Conservation (phyloP, 345 rosid genomes). For the Pugionium dolabratum region DNA sequence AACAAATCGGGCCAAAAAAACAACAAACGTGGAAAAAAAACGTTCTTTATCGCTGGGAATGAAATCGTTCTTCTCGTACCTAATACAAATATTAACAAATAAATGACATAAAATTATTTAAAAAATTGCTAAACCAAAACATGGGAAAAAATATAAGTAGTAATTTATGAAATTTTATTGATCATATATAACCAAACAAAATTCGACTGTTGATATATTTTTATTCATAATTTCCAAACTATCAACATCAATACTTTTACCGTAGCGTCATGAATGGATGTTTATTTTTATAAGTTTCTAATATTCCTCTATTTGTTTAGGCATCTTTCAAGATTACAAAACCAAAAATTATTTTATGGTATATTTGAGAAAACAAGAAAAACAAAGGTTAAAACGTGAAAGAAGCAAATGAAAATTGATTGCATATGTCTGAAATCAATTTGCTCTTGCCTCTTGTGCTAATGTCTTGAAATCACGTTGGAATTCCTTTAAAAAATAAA, state of each 20-base stretch:
- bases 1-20: constrained; percentile 13
- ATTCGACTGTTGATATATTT: too few relatives aligned
- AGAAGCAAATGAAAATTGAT: not conserved
- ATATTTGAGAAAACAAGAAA: too few relatives aligned
- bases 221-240: not conserved
- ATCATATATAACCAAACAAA: too few relatives aligned
- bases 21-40: not conserved
- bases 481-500: too few relatives aligned
- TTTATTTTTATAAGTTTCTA: not conserved
- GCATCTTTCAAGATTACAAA: not conserved
- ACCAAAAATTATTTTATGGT: not conserved
- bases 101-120: not conserved
- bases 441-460: not conserved
- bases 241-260: not conserved
- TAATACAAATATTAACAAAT: constrained; percentile 7
- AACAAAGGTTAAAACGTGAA: not conserved
- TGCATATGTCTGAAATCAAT: not conserved
- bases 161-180: not conserved
- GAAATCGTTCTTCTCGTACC: constrained; percentile 33
- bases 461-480: not conserved
- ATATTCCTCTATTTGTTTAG: not conserved
- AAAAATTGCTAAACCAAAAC: not conserved
- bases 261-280: not conserved
- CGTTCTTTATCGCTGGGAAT: constrained; percentile 25
- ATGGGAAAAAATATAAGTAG: too few relatives aligned